These are phyloP conservation scores for Conidiobolus incongruus DNA, from an alignment of 371 early-diverging fungal genomes.

Conservation along the genomic window DNA sequence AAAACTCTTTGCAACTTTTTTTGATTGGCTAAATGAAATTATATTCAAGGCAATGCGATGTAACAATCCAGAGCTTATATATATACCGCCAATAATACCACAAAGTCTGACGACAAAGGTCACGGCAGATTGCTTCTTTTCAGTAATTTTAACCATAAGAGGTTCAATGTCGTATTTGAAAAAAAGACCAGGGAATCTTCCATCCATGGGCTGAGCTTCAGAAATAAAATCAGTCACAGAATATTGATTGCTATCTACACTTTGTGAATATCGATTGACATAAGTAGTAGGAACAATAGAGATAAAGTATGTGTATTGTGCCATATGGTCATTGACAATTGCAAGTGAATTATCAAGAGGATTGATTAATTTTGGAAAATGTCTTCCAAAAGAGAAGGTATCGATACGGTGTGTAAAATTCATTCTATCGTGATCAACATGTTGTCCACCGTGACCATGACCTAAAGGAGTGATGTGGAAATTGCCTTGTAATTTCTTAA, in stretches of 20 bases:
- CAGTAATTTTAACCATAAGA: slow-evolving; percentile 54
- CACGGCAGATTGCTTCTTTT: slow-evolving; percentile 27
- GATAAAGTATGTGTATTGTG: background rate
- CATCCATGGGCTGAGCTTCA: slow-evolving; percentile 13
- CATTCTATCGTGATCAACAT: slow-evolving; percentile 49
- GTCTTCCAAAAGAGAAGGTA: slow-evolving; percentile 65
- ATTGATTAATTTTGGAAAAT: slow-evolving; percentile 62
- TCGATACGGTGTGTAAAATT: slow-evolving; percentile 89
- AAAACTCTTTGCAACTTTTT: no score
- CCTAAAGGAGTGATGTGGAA: slow-evolving; percentile 77
- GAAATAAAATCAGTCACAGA: slow-evolving; percentile 62
- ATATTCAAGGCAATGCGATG: no score
- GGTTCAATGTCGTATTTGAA: slow-evolving; percentile 84
- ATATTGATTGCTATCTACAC: slow-evolving; percentile 69
- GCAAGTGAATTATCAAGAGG: slow-evolving; percentile 68
- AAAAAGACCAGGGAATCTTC: slow-evolving; percentile 42
- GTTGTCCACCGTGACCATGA: slow-evolving; percentile 59
- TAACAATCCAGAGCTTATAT: slow-evolving; percentile 28
- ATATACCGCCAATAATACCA: slow-evolving; percentile 70
- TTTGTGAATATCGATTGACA: slow-evolving; percentile 13
- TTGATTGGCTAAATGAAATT: no score
- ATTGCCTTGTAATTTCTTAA: slow-evolving; percentile 56
- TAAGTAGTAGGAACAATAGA: slow-evolving; percentile 58
- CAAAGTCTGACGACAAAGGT: slow-evolving; percentile 67
- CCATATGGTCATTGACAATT: slow-evolving; percentile 26